Conservation (phyloP, 495 filamentous ascomycete species). For the Aspergillus sparsus region DNA sequence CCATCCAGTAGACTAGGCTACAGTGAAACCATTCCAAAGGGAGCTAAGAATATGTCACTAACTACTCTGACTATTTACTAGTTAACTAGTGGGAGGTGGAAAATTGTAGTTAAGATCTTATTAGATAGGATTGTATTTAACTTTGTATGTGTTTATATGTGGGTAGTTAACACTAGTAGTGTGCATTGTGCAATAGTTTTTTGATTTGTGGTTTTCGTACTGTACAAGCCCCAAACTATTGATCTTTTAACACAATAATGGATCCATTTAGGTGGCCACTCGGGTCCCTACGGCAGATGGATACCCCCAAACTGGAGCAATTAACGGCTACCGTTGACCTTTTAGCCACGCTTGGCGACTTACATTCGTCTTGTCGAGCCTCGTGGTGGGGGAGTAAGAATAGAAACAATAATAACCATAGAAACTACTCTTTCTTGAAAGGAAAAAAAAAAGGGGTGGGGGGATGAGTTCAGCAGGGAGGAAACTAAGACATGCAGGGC, state of each 20-base stretch:
- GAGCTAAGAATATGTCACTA: no score
- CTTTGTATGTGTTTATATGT: background rate
- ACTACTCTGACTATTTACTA: no score
- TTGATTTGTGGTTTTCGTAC: background rate
- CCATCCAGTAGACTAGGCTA: no score
- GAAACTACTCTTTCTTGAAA: background rate
- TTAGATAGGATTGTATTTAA: no score
- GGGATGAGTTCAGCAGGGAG: slow-evolving; percentile 6
- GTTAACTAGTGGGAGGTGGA: background rate
- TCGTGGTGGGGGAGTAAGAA: slow-evolving; percentile 15
- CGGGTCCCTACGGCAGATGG: slow-evolving; percentile 16
- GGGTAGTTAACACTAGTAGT: no score
- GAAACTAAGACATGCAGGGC: slow-evolving; percentile 22
- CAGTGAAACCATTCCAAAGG: no score
- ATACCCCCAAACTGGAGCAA: background rate
- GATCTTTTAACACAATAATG: slow-evolving; percentile 6
- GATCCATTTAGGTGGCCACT: slow-evolving; percentile 10
- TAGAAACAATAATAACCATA: background rate
- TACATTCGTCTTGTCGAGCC: slow-evolving; percentile 10
- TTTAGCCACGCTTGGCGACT: slow-evolving; percentile 17
- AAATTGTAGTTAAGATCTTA: background rate
- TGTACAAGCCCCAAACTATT: slow-evolving; percentile 5
- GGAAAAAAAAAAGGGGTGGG: slow-evolving; percentile 5
- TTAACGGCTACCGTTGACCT: slow-evolving; percentile 7
- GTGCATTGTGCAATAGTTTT: no score